A percentile compares a stretch with the other conserved stretches of the same genome.
phyloP scores from a whole-genome alignment of 345 rosid species.

The Geranium rotundifolium region DNA sequence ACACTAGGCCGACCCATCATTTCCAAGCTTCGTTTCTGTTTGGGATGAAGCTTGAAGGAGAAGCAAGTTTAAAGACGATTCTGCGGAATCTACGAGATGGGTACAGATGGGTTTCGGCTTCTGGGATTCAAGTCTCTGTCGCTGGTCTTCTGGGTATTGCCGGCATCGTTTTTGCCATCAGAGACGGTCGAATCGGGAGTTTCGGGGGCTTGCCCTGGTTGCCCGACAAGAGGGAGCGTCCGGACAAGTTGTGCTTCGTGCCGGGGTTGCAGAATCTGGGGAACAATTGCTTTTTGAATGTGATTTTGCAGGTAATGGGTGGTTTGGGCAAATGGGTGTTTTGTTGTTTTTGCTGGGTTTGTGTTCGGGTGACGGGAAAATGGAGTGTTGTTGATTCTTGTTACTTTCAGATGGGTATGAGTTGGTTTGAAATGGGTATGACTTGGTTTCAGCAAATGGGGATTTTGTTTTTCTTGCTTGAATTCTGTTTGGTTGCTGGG shows the following conservation, averaged over 20 bases:
- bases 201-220: slow-evolving; percentile 18
- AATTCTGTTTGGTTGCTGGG: too few species aligned
- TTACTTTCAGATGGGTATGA: too few species aligned
- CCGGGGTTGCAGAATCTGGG: slow-evolving; percentile 83
- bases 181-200: slow-evolving; percentile 27
- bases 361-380: slow-evolving; percentile 2
- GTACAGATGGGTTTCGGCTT: slow-evolving; percentile 23
- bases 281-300: slow-evolving; percentile 79
- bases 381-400: background rate
- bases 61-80: too few species aligned
- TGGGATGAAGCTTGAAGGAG: too few species aligned
- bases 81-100: too few species aligned
- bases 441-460: background rate
- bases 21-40: too few species aligned
- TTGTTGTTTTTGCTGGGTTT: slow-evolving; percentile 1
- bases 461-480: too few species aligned
- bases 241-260: slow-evolving; percentile 26
- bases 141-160: slow-evolving; percentile 44
- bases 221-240: slow-evolving; percentile 8
- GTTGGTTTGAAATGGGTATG: too few species aligned
- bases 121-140: slow-evolving; percentile 32
- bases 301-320: slow-evolving; percentile 58
- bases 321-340: slow-evolving; percentile 2
- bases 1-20: too few species aligned
- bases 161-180: slow-evolving; percentile 39